Evolutionary conservation across 805 yeast species (phyloP).

Genomic region (Wickerhamiella nectarea): DNA sequence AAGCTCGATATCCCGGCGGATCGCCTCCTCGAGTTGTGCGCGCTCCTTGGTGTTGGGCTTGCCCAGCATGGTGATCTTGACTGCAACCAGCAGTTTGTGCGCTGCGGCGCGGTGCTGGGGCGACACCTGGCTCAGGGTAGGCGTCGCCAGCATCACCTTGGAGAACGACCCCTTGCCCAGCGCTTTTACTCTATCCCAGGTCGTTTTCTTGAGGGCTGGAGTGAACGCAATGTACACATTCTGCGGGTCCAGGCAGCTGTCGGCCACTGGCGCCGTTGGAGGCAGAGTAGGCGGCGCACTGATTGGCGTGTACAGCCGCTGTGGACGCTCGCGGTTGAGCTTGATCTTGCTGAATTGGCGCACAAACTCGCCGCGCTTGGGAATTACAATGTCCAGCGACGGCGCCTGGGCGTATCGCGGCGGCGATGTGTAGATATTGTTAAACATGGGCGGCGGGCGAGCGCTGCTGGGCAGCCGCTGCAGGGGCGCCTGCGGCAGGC

Average conservation of each 20-base stretch:
- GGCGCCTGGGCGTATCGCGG: background rate
- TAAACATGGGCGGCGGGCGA: slow-evolving; percentile 1
- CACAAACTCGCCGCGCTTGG: slow-evolving; percentile 10
- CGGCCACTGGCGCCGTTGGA: too few species aligned
- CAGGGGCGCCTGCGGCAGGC: slow-evolving; percentile 3
- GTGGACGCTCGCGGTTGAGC: slow-evolving; percentile 5
- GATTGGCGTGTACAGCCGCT: slow-evolving; percentile 3
- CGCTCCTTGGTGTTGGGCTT: slow-evolving; percentile 31
- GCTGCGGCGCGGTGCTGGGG: slow-evolving; percentile 19
- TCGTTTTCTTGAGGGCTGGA: slow-evolving; percentile 15
- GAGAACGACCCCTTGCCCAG: slow-evolving; percentile 32
- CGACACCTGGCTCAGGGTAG: slow-evolving; percentile 23
- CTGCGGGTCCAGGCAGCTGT: slow-evolving; percentile 4
- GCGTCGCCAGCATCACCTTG: slow-evolving; percentile 28
- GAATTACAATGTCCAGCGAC: slow-evolving; percentile 3
- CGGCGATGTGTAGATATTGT: background rate
- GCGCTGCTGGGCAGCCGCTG: slow-evolving; percentile 8
- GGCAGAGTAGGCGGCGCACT: too few species aligned
- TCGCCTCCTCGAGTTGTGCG: slow-evolving; percentile 44
- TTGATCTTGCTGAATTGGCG: background rate
- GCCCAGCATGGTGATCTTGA: slow-evolving; percentile 46
- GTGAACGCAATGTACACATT: slow-evolving; percentile 21
- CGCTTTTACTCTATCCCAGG: slow-evolving; percentile 23
- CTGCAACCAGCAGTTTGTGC: slow-evolving; percentile 38
- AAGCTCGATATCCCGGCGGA: slow-evolving; percentile 62